phyloP scores from a whole-genome alignment of 176 grass and related monocot genomes.

The Ampelocalamus luodianensis region DNA sequence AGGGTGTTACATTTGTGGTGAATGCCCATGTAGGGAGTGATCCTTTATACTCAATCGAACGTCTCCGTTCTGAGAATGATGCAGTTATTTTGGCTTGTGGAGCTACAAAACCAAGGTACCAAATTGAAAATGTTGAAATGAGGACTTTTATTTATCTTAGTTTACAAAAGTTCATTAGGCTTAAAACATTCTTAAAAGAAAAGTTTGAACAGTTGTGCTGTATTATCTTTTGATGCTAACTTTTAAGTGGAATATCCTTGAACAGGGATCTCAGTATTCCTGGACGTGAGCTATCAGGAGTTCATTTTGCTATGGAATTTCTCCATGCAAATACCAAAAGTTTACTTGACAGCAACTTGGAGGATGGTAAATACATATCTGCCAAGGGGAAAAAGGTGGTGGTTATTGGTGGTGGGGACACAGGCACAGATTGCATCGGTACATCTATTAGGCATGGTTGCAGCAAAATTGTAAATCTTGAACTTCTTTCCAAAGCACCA shows the following conservation, averaged over 20 bases:
- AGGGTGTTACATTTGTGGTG: constrained; percentile 91
- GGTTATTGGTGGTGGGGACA: constrained; percentile 98
- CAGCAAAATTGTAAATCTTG: constrained; percentile 78
- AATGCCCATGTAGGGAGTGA: constrained; percentile 85
- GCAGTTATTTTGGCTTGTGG: constrained; percentile 90
- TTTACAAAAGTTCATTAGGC: constrained; percentile 10
- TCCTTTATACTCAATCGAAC: constrained; percentile 71
- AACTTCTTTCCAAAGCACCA: constrained; percentile 83
- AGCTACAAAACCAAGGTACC: constrained; percentile 90
- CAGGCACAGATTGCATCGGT: constrained; percentile 94
- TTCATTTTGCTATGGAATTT: constrained; percentile 99
- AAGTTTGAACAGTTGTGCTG: background rate
- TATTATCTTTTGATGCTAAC: constrained; percentile 38
- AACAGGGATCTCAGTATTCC: constrained; percentile 83
- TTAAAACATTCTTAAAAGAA: constrained; percentile 3
- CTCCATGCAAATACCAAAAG: constrained; percentile 97
- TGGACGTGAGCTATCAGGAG: constrained; percentile 77
- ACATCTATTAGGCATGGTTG: constrained; percentile 97
- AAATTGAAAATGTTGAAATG: constrained; percentile 5
- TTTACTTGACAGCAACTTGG: constrained; percentile 92
- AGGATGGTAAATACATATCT: constrained; percentile 95
- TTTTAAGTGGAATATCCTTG: constrained; percentile 26
- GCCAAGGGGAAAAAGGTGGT: constrained; percentile 95
- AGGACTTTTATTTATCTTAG: constrained; percentile 1
- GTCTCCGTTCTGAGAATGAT: constrained; percentile 68